Evolutionary conservation across 495 filamentous ascomycete genomes (phyloP).

Genomic region (Penicillium atrosanguineum): DNA sequence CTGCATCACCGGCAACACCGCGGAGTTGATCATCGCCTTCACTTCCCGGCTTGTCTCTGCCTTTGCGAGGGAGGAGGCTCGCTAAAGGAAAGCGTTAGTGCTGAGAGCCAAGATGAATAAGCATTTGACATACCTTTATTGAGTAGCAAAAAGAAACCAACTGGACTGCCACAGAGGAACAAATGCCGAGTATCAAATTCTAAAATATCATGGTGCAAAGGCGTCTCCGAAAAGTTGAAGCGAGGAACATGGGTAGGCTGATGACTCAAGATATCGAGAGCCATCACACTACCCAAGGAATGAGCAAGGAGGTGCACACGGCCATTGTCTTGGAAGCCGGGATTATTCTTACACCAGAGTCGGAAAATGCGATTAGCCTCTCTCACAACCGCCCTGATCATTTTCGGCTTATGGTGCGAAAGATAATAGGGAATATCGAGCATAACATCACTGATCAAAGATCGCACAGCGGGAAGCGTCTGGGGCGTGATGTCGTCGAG

Average conservation of each 20-base stretch:
- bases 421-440: conserved; percentile 96
- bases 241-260: conserved; percentile 71
- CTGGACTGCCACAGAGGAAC: conserved; percentile 90
- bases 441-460: conserved; percentile 94
- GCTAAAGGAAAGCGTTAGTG: conserved; percentile 34
- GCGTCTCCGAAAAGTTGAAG: conserved; percentile 50
- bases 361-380: conserved; percentile 94
- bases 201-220: conserved; percentile 62
- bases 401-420: conserved; percentile 90
- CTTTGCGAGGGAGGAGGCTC: conserved; percentile 72
- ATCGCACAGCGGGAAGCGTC: conserved; percentile 85
- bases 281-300: conserved; percentile 91
- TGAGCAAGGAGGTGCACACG: conserved; percentile 92
- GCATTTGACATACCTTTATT: conserved; percentile 57
- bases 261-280: conserved; percentile 81
- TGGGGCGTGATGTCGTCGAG: conserved; percentile 88
- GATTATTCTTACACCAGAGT: conserved; percentile 91
- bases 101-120: background rate
- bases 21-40: conserved; percentile 61
- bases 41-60: conserved; percentile 69
- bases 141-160: conserved; percentile 87
- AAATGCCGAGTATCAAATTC: conserved; percentile 88
- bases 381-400: conserved; percentile 83
- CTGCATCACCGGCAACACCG: conserved; percentile 70
- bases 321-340: conserved; percentile 74